Percentiles rank a stretch among this genome's conserved stretches.
Conservation (phyloP, 2,329 filamentous ascomycete genomes). For the Claviceps humidiphila region DNA sequence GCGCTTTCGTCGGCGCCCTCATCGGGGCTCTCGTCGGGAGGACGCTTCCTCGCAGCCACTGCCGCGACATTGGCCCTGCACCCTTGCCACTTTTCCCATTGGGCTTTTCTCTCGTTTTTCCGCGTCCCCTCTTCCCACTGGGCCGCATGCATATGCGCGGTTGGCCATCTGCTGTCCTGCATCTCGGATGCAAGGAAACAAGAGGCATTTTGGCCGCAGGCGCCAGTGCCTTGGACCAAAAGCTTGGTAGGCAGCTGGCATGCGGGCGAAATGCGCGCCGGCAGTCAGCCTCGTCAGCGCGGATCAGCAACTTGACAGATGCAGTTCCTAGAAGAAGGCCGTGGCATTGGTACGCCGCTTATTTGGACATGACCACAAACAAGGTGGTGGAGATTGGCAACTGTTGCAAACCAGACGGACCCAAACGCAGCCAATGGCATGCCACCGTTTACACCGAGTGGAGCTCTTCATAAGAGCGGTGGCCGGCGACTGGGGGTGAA, state of each 20-base stretch:
- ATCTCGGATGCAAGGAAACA: background rate
- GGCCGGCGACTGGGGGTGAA: constrained; percentile 4
- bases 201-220: background rate
- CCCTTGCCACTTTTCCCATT: background rate
- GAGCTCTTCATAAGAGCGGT: constrained; percentile 6
- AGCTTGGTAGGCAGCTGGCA: background rate
- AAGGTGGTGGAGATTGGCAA: constrained; percentile 11
- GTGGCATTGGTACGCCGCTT: constrained; percentile 2
- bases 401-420: background rate
- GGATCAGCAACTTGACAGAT: background rate
- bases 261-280: background rate
- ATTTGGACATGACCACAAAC: constrained; percentile 2
- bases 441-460: constrained; percentile 7
- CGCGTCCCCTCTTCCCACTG: background rate
- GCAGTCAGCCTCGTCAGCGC: background rate
- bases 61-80: background rate
- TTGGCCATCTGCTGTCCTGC: background rate
- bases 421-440: constrained; percentile 8
- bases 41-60: background rate
- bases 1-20: background rate
- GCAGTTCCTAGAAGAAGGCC: background rate
- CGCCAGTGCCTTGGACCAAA: background rate
- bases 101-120: background rate
- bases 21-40: background rate
- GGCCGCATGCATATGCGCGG: background rate